Conservation (phyloP, 2,329 filamentous ascomycete genomes). For the Xylariaceae sp. region DNA sequence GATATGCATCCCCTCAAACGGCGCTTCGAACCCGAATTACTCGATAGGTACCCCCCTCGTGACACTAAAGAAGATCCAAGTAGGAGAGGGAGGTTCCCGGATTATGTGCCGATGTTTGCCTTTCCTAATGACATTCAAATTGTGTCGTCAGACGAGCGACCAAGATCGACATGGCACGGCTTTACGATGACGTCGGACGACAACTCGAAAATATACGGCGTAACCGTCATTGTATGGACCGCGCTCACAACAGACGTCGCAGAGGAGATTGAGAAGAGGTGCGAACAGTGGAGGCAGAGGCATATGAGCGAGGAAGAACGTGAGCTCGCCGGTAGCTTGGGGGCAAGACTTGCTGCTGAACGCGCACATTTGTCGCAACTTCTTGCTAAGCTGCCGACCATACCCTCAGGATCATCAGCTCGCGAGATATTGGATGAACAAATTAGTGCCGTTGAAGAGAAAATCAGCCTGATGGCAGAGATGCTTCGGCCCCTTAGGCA, state of each 20-base stretch:
- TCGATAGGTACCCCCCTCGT: slow-evolving; percentile 91
- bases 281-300: slow-evolving; percentile 81
- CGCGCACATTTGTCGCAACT: slow-evolving; percentile 89
- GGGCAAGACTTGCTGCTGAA: slow-evolving; percentile 85
- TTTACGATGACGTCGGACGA: slow-evolving; percentile 98
- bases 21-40: slow-evolving; percentile 92
- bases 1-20: slow-evolving; percentile 96
- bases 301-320: slow-evolving; percentile 92
- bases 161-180: slow-evolving; percentile 97
- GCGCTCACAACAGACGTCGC: slow-evolving; percentile 82
- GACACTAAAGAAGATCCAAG: slow-evolving; percentile 80
- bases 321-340: slow-evolving; percentile 89
- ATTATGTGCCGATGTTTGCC: slow-evolving; percentile 99
- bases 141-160: slow-evolving; percentile 91
- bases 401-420: slow-evolving; percentile 79
- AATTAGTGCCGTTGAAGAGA: slow-evolving; percentile 95
- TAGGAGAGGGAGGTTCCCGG: slow-evolving; percentile 85
- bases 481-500: slow-evolving; percentile 91
- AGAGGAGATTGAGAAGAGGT: slow-evolving; percentile 81
- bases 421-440: slow-evolving; percentile 89
- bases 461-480: slow-evolving; percentile 96
- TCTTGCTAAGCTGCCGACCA: slow-evolving; percentile 79
- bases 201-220: slow-evolving; percentile 88
- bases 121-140: slow-evolving; percentile 98
- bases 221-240: slow-evolving; percentile 92